phyloP scores from a whole-genome alignment of 2,329 filamentous ascomycete genomes.

The Pyrenophora graminea region DNA sequence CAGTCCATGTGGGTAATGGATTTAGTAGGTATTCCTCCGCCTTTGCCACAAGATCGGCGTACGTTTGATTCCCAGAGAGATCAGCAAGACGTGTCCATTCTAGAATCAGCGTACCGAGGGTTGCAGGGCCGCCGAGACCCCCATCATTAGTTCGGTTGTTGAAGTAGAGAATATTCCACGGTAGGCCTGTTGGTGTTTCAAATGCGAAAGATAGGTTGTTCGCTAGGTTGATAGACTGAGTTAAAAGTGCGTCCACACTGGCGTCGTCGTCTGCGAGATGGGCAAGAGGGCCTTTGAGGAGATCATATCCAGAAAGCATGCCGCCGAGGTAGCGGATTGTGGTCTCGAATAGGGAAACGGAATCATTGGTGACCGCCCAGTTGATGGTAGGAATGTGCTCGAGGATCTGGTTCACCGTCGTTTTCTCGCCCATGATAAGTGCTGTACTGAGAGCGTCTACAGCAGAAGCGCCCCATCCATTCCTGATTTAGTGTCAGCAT shows the following conservation, averaged over 20 bases:
- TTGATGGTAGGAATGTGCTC: constrained; percentile 72
- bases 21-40: constrained; percentile 72
- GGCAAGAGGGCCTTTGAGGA: constrained; percentile 69
- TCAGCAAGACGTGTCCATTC: constrained; percentile 85
- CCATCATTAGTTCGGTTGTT: constrained; percentile 54
- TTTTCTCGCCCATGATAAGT: constrained; percentile 71
- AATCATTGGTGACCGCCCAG: constrained; percentile 62
- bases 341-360: constrained; percentile 83
- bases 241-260: constrained; percentile 64
- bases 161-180: constrained; percentile 70
- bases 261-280: constrained; percentile 52
- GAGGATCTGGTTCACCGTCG: constrained; percentile 72
- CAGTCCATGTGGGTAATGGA: constrained; percentile 63
- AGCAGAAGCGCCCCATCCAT: constrained; percentile 83
- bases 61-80: constrained; percentile 68
- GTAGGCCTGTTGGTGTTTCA: constrained; percentile 74
- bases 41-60: constrained; percentile 67
- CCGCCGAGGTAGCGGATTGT: constrained; percentile 87
- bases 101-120: constrained; percentile 75
- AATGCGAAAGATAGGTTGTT: constrained; percentile 78
- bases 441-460: constrained; percentile 82
- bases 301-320: constrained; percentile 74
- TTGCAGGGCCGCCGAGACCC: constrained; percentile 72
- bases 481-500: constrained; percentile 54
- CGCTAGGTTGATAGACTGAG: constrained; percentile 70